Percentiles rank a stretch among this genome's conserved stretches.
These are phyloP conservation scores for Hymenoscyphus fructigenus DNA, from an alignment of 2,329 filamentous ascomycete species.

Conservation along the genomic window DNA sequence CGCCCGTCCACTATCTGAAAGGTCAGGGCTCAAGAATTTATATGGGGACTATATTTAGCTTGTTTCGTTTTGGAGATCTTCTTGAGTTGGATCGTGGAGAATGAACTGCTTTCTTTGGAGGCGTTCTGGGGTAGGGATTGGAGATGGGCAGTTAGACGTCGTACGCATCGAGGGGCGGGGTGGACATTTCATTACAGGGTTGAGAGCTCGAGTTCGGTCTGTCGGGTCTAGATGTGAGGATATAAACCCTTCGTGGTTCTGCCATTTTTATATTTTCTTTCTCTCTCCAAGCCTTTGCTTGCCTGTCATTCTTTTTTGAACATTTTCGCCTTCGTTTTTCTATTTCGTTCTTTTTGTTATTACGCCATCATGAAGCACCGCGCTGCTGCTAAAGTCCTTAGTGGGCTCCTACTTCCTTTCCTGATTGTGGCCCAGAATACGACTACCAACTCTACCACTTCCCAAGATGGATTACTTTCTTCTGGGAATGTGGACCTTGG, in stretches of 20 bases:
- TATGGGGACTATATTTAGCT: background rate
- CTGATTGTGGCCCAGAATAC: background rate
- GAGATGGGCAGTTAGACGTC: background rate
- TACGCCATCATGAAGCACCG: background rate
- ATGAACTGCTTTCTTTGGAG: background rate
- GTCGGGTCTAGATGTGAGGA: background rate
- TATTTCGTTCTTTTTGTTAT: background rate
- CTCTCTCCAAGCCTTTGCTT: background rate
- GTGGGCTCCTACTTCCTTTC: background rate
- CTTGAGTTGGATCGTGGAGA: background rate
- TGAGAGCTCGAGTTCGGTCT: background rate
- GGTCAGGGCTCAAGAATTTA: background rate
- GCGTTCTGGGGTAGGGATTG: background rate
- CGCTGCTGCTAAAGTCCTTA: background rate
- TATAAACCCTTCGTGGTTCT: background rate
- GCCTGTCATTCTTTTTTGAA: background rate
- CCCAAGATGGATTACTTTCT: background rate
- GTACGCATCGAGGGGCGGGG: background rate
- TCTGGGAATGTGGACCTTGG: slow-evolving; percentile 28
- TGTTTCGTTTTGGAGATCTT: background rate
- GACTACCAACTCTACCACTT: background rate
- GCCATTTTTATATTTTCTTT: background rate
- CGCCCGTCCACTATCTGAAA: background rate
- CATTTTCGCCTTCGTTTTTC: background rate
- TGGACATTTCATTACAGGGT: background rate